phyloP scores from a whole-genome alignment of 306 rosid genomes.

The Vigna angularis region DNA sequence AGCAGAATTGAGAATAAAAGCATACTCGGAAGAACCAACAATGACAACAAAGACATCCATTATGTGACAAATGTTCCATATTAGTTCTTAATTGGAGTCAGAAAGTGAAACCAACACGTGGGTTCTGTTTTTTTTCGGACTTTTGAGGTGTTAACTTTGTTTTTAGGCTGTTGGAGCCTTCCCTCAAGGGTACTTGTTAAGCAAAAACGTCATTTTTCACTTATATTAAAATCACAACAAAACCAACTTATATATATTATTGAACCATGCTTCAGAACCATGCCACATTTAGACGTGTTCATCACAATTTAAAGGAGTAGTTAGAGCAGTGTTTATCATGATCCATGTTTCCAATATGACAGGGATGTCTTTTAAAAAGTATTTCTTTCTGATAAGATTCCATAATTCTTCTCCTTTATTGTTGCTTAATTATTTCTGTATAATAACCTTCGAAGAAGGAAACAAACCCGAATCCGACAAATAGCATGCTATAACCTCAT shows the following conservation, averaged over 20 bases:
- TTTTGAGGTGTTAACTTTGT: conserved; percentile 89
- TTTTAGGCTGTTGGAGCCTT: conserved; percentile 69
- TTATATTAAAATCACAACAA: conserved; percentile 49
- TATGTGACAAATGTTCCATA: conserved; percentile 56
- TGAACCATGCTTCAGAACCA: too few relatives aligned
- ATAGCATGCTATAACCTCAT: conserved; percentile 50
- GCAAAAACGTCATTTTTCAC: conserved; percentile 37
- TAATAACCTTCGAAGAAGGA: conserved; percentile 29
- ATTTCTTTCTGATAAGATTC: conserved; percentile 43
- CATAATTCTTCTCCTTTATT: conserved; percentile 21
- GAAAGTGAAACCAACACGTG: conserved; percentile 57
- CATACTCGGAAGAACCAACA: conserved; percentile 47
- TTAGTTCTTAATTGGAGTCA: conserved; percentile 38
- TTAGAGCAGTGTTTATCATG: conserved; percentile 12
- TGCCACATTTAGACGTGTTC: too few relatives aligned
- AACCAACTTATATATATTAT: conserved; percentile 17
- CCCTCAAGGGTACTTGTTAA: conserved; percentile 51
- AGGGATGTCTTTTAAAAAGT: conserved; percentile 25
- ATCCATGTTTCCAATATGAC: conserved; percentile 28
- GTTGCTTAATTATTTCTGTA: not conserved
- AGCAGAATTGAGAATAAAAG: conserved; percentile 44
- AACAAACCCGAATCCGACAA: conserved; percentile 57
- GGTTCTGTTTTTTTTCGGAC: conserved; percentile 63
- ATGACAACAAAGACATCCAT: conserved; percentile 58
- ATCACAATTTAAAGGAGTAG: not conserved